Base-by-base conservation (phyloP, 345 rosid genomes). In the Populus ilicifolia region DNA sequence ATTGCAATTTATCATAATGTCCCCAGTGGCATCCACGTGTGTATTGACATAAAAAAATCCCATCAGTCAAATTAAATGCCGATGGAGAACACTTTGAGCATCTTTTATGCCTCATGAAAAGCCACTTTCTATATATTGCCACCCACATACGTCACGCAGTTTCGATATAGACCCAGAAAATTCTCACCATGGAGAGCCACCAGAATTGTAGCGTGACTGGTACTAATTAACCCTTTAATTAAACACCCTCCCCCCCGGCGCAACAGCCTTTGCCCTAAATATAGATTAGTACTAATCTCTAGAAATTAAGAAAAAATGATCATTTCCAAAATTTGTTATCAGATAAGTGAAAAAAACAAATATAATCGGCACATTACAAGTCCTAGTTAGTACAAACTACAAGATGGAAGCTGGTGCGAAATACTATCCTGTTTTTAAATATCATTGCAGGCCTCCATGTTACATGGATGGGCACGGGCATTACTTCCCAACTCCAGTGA, bases 391-490 rank as follows among this genome's bases (percentile, higher is more conserved):
- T 46, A 2, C 18, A 46, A 14, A 4, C 52, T 46, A 46, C 52
- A 14, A 46, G 68, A 73, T 84, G 2, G 62, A 81, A 0, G 61
- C 85, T 5, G 78, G 84, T 21, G 46, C 39, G 62, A 84, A 66
- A 52, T 87, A 84, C 73, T 79, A 81, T 64, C 75, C 81, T 36
- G 18, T 80, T 8, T 61, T 83, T 2, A 77, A 43, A 56, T 52
- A 81, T 9, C 72, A 77, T 44, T 83, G 87, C 50, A 61, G 18
- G 80, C 75, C 79, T 36, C 79, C 81, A 0, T 83, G 87, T 75
- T 84, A 81, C 71, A 67, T 62, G 69, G 89, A 83, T 50, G 89
- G 84, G 38, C 88, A 87, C 67, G 81, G n/a, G n/a, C n/a, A n/a
- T n/a, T n/a, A 83, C 50, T 72, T 81, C 3, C 82, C 84, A 11